Conservation (phyloP, 306 rosid genomes). For the Cicer pinnatifidum region DNA sequence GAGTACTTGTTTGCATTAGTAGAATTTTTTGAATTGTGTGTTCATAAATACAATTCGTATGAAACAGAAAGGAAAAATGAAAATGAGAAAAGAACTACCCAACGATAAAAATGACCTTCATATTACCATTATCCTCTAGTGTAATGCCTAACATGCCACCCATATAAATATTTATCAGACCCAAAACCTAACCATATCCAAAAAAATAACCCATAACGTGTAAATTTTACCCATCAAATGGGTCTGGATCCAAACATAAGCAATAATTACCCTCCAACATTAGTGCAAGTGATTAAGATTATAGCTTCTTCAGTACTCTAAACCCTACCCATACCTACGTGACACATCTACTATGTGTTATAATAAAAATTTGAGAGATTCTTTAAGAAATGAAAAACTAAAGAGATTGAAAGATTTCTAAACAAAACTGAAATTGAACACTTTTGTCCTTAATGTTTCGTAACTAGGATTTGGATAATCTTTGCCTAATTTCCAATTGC, state of each 20-base stretch:
- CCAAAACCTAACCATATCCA: not conserved
- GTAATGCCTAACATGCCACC: conserved; percentile 27
- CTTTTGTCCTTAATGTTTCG: not conserved
- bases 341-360: not conserved
- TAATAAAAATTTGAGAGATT: not conserved
- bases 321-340: not conserved
- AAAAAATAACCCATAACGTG: not conserved
- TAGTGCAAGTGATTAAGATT: not conserved
- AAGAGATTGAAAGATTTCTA: not conserved
- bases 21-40: not conserved
- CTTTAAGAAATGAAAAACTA: not conserved
- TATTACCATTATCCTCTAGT: conserved; percentile 16
- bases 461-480: not conserved
- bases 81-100: not conserved
- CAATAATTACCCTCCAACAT: not conserved
- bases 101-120: conserved; percentile 7
- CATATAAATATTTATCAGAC: not conserved
- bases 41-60: conserved; percentile 10
- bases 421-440: not conserved
- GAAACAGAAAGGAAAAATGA: conserved; percentile 8
- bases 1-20: not conserved
- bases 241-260: not conserved
- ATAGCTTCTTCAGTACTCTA: not conserved
- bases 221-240: not conserved
- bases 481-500: not conserved